Percentiles rank a stretch among this genome's conserved stretches.
phyloP scores from a whole-genome alignment of 2,329 filamentous ascomycete genomes.

The Rasamsonia emersonii region DNA sequence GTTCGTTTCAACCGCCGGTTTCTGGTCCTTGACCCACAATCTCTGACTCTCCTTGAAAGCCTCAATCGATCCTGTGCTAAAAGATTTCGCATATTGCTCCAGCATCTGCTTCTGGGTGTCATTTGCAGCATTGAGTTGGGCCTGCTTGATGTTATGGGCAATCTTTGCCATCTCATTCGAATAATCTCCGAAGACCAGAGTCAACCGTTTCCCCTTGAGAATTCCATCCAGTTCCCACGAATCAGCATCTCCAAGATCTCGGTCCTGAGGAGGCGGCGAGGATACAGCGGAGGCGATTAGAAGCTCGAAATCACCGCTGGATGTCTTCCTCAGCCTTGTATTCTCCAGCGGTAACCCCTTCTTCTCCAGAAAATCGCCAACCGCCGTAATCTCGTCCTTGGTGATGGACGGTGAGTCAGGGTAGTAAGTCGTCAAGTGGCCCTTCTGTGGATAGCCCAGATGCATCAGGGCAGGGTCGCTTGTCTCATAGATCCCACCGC shows the following conservation, averaged over 20 bases:
- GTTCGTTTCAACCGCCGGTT: slow-evolving; percentile 70
- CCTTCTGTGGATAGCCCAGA: slow-evolving; percentile 64
- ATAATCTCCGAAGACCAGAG: slow-evolving; percentile 67
- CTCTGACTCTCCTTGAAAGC: slow-evolving; percentile 74
- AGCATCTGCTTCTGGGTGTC: slow-evolving; percentile 68
- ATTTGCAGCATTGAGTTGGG: slow-evolving; percentile 61
- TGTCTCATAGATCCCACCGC: slow-evolving; percentile 63
- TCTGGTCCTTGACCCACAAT: slow-evolving; percentile 75
- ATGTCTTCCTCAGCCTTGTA: slow-evolving; percentile 61
- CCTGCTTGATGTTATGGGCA: slow-evolving; percentile 56
- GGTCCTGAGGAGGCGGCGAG: slow-evolving; percentile 51
- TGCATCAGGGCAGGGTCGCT: slow-evolving; percentile 59
- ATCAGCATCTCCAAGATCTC: slow-evolving; percentile 60
- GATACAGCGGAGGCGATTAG: slow-evolving; percentile 63
- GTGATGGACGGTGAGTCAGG: slow-evolving; percentile 67
- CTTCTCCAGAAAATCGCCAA: slow-evolving; percentile 64
- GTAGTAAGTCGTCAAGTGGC: slow-evolving; percentile 76
- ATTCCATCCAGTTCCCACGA: slow-evolving; percentile 53
- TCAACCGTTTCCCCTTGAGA: slow-evolving; percentile 59
- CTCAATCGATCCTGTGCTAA: slow-evolving; percentile 63
- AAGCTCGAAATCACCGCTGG: slow-evolving; percentile 58
- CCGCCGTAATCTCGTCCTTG: slow-evolving; percentile 62
- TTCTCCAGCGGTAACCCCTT: slow-evolving; percentile 67
- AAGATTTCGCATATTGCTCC: slow-evolving; percentile 64
- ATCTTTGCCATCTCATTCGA: slow-evolving; percentile 62